Percentiles rank a stretch among this genome's conserved stretches.
These are phyloP conservation scores for Vigna reflexopilosa DNA, from an alignment of 306 rosid genomes.

Conservation along the genomic window DNA sequence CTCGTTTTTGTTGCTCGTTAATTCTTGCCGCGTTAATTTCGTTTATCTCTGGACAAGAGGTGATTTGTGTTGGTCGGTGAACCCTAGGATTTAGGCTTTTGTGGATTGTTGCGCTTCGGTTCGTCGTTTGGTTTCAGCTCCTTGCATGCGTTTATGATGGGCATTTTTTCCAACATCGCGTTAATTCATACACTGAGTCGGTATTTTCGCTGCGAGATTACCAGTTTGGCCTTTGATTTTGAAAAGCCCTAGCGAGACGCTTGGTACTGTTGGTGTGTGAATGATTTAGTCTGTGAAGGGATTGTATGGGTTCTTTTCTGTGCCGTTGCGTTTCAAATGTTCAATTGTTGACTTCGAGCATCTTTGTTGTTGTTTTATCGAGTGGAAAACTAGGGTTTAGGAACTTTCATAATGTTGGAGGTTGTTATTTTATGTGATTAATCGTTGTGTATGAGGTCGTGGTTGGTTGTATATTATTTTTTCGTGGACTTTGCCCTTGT, in stretches of 20 bases:
- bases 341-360: constrained; percentile 38
- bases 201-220: constrained; percentile 32
- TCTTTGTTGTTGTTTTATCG: constrained; percentile 36
- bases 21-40: constrained; percentile 35
- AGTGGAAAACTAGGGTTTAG: constrained; percentile 71
- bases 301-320: constrained; percentile 23
- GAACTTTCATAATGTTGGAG: constrained; percentile 35
- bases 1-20: constrained; percentile 42
- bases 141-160: constrained; percentile 32
- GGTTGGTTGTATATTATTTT: constrained; percentile 18
- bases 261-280: constrained; percentile 28
- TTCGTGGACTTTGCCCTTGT: constrained; percentile 33
- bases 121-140: constrained; percentile 37
- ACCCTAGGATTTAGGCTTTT: constrained; percentile 57
- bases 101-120: constrained; percentile 35
- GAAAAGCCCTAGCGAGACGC: constrained; percentile 67
- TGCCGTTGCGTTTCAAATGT: constrained; percentile 35
- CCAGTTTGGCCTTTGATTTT: constrained; percentile 30
- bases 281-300: constrained; percentile 35
- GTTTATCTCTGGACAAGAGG: constrained; percentile 35
- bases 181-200: constrained; percentile 33
- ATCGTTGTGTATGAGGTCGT: constrained; percentile 34
- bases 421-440: constrained; percentile 65
- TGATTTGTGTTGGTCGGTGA: constrained; percentile 42
- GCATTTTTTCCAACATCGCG: constrained; percentile 33